phyloP scores from a whole-genome alignment of 208 protist species.

The Acanthamoeba culbertsoni region DNA sequence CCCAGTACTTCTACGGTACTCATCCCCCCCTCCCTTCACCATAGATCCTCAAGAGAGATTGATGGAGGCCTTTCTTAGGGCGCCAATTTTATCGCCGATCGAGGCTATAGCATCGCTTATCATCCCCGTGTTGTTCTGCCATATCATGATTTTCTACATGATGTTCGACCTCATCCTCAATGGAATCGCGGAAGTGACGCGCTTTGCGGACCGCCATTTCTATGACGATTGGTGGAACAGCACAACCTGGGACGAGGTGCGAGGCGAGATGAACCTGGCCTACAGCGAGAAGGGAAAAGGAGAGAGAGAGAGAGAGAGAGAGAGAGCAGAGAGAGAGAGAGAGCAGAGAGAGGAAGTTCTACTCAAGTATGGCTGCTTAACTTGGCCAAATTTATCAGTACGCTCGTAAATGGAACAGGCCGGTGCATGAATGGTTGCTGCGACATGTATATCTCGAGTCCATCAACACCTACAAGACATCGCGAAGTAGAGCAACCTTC shows the following conservation, averaged over 20 bases:
- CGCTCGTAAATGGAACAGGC: conserved; percentile 79
- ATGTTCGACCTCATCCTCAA: conserved; percentile 77
- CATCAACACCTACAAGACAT: conserved; percentile 66
- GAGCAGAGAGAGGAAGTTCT: too few relatives aligned
- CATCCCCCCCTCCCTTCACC: not conserved
- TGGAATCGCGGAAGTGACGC: conserved; percentile 75
- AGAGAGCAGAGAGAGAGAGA: too few relatives aligned
- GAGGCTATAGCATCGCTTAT: conserved; percentile 9
- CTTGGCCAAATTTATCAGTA: conserved; percentile 52
- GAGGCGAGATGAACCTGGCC: not conserved
- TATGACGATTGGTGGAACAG: conserved; percentile 83
- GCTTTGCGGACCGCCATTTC: conserved; percentile 76
- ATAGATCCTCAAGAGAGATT: not conserved
- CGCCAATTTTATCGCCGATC: not conserved
- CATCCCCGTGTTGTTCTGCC: not conserved
- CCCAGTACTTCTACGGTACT: not conserved
- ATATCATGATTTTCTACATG: conserved; percentile 74
- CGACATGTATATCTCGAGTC: conserved; percentile 72
- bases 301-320: too few relatives aligned
- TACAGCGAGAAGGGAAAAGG: too few relatives aligned
- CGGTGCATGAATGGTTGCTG: conserved; percentile 78
- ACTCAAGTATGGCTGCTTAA: too few relatives aligned
- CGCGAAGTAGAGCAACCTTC: conserved; percentile 63
- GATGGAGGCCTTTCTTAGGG: not conserved
- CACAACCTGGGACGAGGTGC: conserved; percentile 32